Base-by-base conservation (phyloP, 2,329 filamentous ascomycete species). In the Botrytis fabae region DNA sequence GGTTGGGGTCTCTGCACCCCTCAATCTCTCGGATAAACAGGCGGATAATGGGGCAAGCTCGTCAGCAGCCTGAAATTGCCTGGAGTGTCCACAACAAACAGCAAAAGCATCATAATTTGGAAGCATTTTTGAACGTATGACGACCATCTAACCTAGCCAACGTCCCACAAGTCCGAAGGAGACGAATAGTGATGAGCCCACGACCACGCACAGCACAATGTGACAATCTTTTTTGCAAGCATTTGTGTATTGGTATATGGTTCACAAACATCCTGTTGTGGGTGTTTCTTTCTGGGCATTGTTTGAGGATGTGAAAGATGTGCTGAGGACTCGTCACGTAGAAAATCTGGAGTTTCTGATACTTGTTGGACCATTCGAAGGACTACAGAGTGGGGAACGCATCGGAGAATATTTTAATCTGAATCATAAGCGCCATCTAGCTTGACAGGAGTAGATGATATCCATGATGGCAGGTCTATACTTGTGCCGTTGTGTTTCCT, bases 1-100 rank as follows among this genome's bases (percentile, higher is more conserved):
- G 69, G 59, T 71, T 72, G 72, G 61, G 68, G 51, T 59, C 64
- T 63, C 60, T 48, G 60, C 72, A 71, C 72, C 72, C 72, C 72
- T 71, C 72, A 73, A 73, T 73, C 68, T 73, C 68, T 62, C 72
- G 72, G 72, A 65, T 73, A 73, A 72, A 68, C 62, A 68, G 70
- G 62, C 70, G 70, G 70, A 68, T 72, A 72, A 69, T 69, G 62
- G 68, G 70, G 69, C 22, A 69, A 72, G 62, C 51, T 69, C 70
- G 28, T 59, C 62, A 72, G 70, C 62, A 72, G 70, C 62, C 51
- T 72, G 70, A 68, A 61, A 69, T 61, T 60, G 28, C 59, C 46
- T 59, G 61, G 44, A 66, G 25, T 64, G 28, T 62, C 44, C 44
- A 44, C 60, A 44, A 66, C 18, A 66, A 59, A 54, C 60, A 44